A percentile compares a stretch with the other conserved stretches of the same genome.
Conservation (phyloP, 345 rosid species). For the Alliaria petiolata region DNA sequence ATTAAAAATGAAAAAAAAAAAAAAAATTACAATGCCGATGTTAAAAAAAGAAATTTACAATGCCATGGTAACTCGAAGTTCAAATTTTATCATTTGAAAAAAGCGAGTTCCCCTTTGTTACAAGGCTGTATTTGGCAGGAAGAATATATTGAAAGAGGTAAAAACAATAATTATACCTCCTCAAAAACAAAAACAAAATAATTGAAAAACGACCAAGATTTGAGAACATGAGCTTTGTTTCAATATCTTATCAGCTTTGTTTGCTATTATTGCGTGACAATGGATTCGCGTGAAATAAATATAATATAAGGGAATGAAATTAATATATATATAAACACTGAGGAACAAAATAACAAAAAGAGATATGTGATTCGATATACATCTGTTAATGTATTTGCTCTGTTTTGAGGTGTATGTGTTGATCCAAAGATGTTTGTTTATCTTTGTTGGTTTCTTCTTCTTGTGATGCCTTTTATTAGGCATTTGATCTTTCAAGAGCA, state of each 20-base stretch:
- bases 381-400: too few species aligned
- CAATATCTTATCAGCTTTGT: not conserved
- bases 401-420: too few species aligned
- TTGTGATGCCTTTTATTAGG: too few species aligned
- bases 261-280: not conserved
- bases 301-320: not conserved
- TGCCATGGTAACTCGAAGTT: not conserved
- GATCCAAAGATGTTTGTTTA: too few species aligned
- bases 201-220: slow-evolving; percentile 28
- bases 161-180: not conserved
- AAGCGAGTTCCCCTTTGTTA: not conserved
- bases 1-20: not conserved
- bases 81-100: not conserved
- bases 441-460: too few species aligned
- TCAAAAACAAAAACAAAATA: too few species aligned
- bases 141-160: slow-evolving; percentile 10
- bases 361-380: too few species aligned
- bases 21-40: too few species aligned
- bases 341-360: too few species aligned
- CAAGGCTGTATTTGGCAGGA: not conserved
- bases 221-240: slow-evolving; percentile 20
- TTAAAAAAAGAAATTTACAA: too few species aligned
- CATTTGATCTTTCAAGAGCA: too few species aligned
- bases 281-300: not conserved
- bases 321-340: too few species aligned